Conservation (phyloP, 345 rosid species). For the Physaria fendleri region DNA sequence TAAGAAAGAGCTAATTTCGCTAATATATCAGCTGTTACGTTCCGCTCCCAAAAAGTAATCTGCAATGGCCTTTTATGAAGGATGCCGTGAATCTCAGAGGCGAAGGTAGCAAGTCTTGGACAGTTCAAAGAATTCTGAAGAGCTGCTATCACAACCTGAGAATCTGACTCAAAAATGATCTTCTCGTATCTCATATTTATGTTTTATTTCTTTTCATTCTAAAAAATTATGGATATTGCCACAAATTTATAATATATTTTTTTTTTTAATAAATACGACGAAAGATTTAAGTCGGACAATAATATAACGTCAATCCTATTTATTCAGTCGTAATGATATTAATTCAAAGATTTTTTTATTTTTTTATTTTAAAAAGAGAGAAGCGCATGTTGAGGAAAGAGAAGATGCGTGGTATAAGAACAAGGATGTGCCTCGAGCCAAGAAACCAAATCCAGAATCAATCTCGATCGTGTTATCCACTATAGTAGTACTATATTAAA, state of each 20-base stretch:
- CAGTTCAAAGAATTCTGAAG: too few species aligned
- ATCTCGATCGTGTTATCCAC: constrained; percentile 7
- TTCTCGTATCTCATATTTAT: too few species aligned
- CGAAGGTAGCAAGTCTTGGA: too few species aligned
- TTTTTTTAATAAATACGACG: not conserved
- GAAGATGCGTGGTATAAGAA: not conserved
- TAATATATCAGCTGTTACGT: too few species aligned
- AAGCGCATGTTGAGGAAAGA: constrained; percentile 17
- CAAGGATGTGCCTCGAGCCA: constrained; percentile 29
- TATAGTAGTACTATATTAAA: not conserved
- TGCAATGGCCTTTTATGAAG: too few species aligned
- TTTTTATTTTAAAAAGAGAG: not conserved
- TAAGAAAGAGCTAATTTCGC: too few species aligned
- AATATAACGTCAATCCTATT: not conserved
- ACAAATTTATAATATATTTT: too few species aligned
- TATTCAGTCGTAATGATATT: not conserved
- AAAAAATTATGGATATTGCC: not conserved
- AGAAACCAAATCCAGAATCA: constrained; percentile 19
- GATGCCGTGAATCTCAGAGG: too few species aligned
- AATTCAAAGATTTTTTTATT: not conserved
- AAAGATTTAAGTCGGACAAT: not conserved
- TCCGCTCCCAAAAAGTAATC: too few species aligned
- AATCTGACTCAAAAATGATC: too few species aligned
- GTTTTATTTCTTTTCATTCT: not conserved
- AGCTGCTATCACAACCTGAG: too few species aligned